Evolutionary conservation across 2,329 filamentous ascomycete species (phyloP), one percentile per base, ranked within the genome.

Genomic region (Alternaria burnsii): DNA sequence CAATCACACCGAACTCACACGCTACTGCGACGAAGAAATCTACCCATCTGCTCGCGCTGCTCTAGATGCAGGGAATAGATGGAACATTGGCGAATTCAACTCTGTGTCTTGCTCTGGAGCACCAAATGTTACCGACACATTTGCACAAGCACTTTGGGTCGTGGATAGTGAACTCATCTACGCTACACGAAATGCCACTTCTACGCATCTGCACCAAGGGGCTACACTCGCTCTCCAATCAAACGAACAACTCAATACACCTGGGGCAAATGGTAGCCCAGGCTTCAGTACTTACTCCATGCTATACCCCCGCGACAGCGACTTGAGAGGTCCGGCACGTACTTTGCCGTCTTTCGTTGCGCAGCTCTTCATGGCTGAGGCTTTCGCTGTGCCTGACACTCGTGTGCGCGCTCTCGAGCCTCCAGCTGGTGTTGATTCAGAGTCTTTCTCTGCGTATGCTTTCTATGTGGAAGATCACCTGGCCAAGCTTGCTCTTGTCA

Each of bases 81-180:
- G 59, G 61, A 59, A 50, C 30, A 59, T 64, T 40, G 58, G 61
- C 36, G 61, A 64, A 11, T 64, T 62, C 55, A 64, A 64, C 42
- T 61, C 58, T 3, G 55, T 64, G 12, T 58, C 58, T 2, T 64
- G 61, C 36, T 55, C 61, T 0, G 61, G 61, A 9, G 46, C 44
- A 3, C 61, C 61, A 8, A 64, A 64, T 24, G 61, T 64, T 5
- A 61, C 61, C 7, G 55, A 64, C 6, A 61, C 61, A 20, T 64
- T 64, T 16, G 61, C 61, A 4, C 61, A 64, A 43, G 58, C 61
- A 18, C 61, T 64, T 22, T 64, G 59, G 59, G 59, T 62, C n/a
- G 46, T 64, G 2, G 61, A 64, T n/a, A 58, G 50, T 40, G 55
- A 62, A 28, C 16, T 64, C 3, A 58, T 64, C 18, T 61, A 64